phyloP scores from a whole-genome alignment of 176 grass and related monocot genomes.

The Bonia amplexicaulis region DNA sequence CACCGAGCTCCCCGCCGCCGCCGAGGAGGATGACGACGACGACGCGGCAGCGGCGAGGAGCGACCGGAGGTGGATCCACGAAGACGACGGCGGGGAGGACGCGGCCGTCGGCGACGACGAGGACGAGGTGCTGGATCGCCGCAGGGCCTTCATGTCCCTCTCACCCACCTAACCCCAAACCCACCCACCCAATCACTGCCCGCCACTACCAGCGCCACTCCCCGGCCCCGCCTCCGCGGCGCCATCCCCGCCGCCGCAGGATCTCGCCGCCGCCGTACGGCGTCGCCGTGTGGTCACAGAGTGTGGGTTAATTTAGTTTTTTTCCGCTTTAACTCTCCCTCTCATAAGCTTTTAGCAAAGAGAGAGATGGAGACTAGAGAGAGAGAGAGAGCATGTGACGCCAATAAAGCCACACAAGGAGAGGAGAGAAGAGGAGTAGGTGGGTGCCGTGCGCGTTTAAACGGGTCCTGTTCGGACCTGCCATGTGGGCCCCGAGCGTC shows the following conservation, averaged over 20 bases:
- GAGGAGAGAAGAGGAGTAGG: neutral
- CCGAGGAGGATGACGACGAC: conserved; percentile 25
- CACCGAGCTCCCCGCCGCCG: conserved; percentile 27
- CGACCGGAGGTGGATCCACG: conserved; percentile 91
- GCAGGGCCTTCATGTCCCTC: conserved; percentile 80
- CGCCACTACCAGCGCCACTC: conserved; percentile 30
- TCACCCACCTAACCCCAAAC: conserved; percentile 23
- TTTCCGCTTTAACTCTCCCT: neutral
- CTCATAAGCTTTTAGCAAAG: conserved; percentile 30
- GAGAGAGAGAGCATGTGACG: conserved; percentile 27
- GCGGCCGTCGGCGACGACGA: conserved; percentile 56
- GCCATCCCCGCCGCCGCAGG: conserved; percentile 36
- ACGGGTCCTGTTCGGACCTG: conserved; percentile 10
- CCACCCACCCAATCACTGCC: neutral
- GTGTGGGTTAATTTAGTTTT: conserved; percentile 18
- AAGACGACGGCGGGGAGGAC: conserved; percentile 69
- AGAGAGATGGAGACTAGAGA: neutral
- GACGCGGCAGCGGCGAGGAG: conserved; percentile 71
- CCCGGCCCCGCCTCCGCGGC: conserved; percentile 9
- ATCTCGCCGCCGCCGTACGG: conserved; percentile 38
- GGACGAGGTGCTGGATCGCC: conserved; percentile 68
- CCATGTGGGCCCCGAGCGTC: neutral
- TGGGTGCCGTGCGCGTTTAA: conserved; percentile 45
- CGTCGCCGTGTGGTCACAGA: neutral
- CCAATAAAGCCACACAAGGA: conserved; percentile 39